Base-by-base conservation (phyloP, 2,329 filamentous ascomycete genomes). In the Stemphylium vesicarium region DNA sequence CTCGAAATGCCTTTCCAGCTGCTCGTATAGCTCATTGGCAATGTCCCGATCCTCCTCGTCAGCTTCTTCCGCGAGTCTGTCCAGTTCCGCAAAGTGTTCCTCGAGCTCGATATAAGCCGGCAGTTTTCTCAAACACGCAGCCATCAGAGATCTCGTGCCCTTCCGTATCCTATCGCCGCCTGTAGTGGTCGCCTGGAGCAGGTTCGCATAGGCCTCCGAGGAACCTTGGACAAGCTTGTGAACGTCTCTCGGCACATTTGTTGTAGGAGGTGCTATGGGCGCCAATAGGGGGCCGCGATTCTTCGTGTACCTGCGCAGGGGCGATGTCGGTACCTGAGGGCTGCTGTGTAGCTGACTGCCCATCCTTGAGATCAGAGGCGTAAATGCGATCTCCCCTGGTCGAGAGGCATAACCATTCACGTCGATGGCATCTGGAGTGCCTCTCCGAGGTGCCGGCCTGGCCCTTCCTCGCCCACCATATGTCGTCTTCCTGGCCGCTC, bases 71-170 rank as follows among this genome's bases (percentile, higher is more conserved):
- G 72, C 66, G 20, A 68, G 53, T 35, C 59, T 61, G 29, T 74
- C 70, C 11, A 74, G 58, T 16, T 68, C 60, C 4, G 70, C 70
- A 56, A 75, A 77, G 33, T 76, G 50, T 33, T 76, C 72, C 41
- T 78, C 75, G 2, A 75, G 62, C 24, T 68, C 69, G 29, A 80
- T 77, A 39, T 79, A 78, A 11, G 65, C 65, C 0, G 78, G 77
- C 11, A 80, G 65, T 43, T 71, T 70, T 11, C 71, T 69, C 26
- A 80, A 56, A 48, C 78, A 80, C 3, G 70, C 71, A 7, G 61
- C 60, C 52, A 76, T 65, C 7, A 80, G 64, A 2, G 76, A 77
- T 10, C 72, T 58, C 4, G 75, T 66, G 15, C 78, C 78, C 7
- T 56, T 64, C 42, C 69, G 62, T 31, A 51, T 66, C 46, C 64